A percentile compares a stretch with the other conserved stretches of the same genome.
These are phyloP conservation scores for Daphne laureola DNA, from an alignment of 441 rosid genomes.

Conservation along the genomic window DNA sequence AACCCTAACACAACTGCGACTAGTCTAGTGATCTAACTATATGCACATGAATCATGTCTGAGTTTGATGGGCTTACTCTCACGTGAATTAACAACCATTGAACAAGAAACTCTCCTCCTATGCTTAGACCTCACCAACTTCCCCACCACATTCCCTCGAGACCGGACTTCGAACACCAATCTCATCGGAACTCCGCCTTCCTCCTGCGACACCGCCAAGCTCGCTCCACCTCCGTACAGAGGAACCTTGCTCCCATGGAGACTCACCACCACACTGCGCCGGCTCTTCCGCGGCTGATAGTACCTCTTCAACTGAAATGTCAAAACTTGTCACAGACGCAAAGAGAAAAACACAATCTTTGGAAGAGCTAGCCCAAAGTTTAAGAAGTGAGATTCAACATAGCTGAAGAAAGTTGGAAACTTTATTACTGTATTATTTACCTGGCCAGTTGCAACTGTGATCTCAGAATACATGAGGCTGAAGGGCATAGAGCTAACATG, in stretches of 20 bases:
- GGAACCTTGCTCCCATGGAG: conserved; percentile 46
- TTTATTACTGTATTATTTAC: conserved; percentile 6
- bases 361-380: no score
- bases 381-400: no score
- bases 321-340: neutral
- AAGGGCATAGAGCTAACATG: conserved; percentile 37
- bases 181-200: conserved; percentile 38
- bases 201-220: conserved; percentile 29
- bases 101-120: conserved; percentile 35
- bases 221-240: conserved; percentile 55
- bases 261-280: conserved; percentile 25
- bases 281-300: conserved; percentile 47
- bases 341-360: neutral
- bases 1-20: no score
- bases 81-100: conserved; percentile 23
- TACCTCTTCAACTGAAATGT: conserved; percentile 30
- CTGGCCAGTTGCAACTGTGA: conserved; percentile 37
- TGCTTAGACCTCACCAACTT: conserved; percentile 44
- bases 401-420: neutral
- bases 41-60: conserved; percentile 31
- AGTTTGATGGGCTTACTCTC: conserved; percentile 29
- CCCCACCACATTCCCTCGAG: conserved; percentile 52
- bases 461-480: conserved; percentile 36
- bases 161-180: conserved; percentile 35
- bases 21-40: neutral